Evolutionary conservation across 2,329 filamentous ascomycete genomes (phyloP).

Genomic region (Arthrinium puccinioides): DNA sequence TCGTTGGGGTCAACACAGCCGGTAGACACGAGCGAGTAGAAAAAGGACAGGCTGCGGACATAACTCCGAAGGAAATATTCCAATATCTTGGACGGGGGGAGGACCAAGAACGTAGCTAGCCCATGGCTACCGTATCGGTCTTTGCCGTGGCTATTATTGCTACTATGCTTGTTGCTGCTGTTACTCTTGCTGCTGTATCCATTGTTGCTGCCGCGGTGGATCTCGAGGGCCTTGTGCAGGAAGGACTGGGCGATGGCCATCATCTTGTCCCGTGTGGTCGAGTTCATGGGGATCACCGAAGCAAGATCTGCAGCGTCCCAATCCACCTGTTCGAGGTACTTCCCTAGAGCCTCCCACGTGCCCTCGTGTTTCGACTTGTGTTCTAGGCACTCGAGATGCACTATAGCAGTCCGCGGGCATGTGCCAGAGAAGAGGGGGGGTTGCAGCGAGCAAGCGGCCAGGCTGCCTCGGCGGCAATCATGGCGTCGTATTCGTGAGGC

Average conservation of each 20-base stretch:
- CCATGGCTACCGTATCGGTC: slow-evolving; percentile 36
- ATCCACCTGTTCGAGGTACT: slow-evolving; percentile 29
- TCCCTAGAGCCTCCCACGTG: slow-evolving; percentile 38
- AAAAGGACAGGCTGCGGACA: slow-evolving; percentile 57
- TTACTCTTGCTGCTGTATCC: too few relatives aligned
- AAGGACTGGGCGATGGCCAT: slow-evolving; percentile 66
- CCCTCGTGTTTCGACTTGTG: slow-evolving; percentile 39
- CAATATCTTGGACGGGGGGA: slow-evolving; percentile 58
- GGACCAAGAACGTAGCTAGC: slow-evolving; percentile 55
- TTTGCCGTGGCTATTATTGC: slow-evolving; percentile 27
- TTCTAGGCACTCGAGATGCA: slow-evolving; percentile 44
- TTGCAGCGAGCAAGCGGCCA: slow-evolving; percentile 48
- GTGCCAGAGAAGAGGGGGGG: slow-evolving; percentile 33
- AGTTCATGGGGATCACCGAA: slow-evolving; percentile 36
- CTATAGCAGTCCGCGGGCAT: slow-evolving; percentile 42
- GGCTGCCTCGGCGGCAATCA: slow-evolving; percentile 38
- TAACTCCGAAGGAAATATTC: slow-evolving; percentile 63
- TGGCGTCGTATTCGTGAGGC: slow-evolving; percentile 37
- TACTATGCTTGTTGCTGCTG: too few relatives aligned
- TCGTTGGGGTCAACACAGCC: slow-evolving; percentile 60
- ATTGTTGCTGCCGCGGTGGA: slow-evolving; percentile 45
- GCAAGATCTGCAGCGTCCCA: slow-evolving; percentile 28
- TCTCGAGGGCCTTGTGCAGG: slow-evolving; percentile 62
- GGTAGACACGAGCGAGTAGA: slow-evolving; percentile 55
- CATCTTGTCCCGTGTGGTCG: slow-evolving; percentile 56